These are phyloP conservation scores for Magnolia officinalis DNA, from an alignment of 164 flowering plant species.

Conservation along the genomic window DNA sequence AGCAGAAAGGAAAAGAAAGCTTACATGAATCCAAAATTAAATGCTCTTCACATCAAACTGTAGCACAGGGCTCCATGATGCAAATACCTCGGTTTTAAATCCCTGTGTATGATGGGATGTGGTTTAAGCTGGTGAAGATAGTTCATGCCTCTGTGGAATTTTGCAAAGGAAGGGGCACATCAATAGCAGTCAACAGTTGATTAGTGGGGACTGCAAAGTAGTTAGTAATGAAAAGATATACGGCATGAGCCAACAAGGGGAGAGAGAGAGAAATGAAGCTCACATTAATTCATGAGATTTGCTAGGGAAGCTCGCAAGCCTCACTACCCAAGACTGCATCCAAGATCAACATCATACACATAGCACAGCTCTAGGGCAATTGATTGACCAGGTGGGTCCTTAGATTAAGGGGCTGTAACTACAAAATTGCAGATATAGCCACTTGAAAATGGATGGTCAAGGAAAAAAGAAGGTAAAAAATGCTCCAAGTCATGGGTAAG, in stretches of 20 bases:
- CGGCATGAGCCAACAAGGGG: background rate
- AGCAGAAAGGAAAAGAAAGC: background rate
- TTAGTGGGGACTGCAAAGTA: background rate
- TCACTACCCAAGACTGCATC: background rate
- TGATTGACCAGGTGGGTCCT: too few species aligned
- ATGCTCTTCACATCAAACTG: background rate
- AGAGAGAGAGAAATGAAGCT: background rate
- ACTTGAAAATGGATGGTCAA: too few species aligned
- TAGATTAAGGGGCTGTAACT: too few species aligned
- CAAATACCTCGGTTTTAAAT: constrained; percentile 57
- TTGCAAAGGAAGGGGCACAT: background rate
- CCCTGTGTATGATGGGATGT: constrained; percentile 55
- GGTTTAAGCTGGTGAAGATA: constrained; percentile 67
- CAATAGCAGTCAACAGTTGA: background rate
- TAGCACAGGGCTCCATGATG: background rate
- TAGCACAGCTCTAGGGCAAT: background rate
- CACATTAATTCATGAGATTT: too few species aligned
- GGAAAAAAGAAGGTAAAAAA: too few species aligned
- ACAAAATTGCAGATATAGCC: too few species aligned
- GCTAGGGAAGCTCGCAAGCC: background rate
- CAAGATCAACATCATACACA: background rate
- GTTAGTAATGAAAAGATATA: background rate
- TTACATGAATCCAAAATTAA: background rate
- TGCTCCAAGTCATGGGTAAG: too few species aligned
- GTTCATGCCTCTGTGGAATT: constrained; percentile 56